phyloP scores from a whole-genome alignment of 345 rosid species.

The Gossypium ekmanianum region DNA sequence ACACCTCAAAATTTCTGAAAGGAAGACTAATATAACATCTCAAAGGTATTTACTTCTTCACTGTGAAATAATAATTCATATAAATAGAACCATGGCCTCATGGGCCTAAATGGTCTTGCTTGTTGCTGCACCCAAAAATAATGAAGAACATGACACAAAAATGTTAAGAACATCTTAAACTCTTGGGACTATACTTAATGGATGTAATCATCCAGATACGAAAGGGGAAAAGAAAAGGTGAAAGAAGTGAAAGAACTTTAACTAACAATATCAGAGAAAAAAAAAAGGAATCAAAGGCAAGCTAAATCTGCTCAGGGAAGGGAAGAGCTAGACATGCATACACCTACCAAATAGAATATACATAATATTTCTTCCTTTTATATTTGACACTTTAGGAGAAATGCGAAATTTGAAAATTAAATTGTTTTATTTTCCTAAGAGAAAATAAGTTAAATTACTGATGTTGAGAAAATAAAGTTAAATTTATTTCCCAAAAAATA shows the following conservation, averaged over 20 bases:
- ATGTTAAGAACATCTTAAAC: slow-evolving; percentile 1
- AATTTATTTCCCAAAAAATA: neutral
- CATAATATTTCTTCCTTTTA: neutral
- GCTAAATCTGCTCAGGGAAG: neutral
- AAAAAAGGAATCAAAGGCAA: neutral
- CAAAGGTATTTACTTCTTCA: neutral
- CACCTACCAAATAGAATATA: neutral
- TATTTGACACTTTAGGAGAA: neutral
- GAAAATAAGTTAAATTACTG: neutral
- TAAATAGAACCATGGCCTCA: too few relatives aligned
- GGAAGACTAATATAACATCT: neutral
- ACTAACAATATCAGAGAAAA: neutral
- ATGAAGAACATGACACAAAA: neutral
- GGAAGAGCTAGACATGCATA: neutral
- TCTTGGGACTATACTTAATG: neutral
- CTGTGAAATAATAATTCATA: too few relatives aligned
- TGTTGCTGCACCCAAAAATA: neutral
- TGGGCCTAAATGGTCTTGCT: neutral
- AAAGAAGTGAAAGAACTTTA: neutral
- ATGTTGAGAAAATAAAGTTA: neutral
- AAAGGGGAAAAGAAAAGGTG: neutral
- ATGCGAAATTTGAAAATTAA: neutral
- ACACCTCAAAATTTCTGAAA: neutral
- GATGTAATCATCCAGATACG: neutral
- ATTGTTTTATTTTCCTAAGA: neutral